Base-by-base conservation (phyloP, 345 rosid genomes). In the Capsella bursapastoris region DNA sequence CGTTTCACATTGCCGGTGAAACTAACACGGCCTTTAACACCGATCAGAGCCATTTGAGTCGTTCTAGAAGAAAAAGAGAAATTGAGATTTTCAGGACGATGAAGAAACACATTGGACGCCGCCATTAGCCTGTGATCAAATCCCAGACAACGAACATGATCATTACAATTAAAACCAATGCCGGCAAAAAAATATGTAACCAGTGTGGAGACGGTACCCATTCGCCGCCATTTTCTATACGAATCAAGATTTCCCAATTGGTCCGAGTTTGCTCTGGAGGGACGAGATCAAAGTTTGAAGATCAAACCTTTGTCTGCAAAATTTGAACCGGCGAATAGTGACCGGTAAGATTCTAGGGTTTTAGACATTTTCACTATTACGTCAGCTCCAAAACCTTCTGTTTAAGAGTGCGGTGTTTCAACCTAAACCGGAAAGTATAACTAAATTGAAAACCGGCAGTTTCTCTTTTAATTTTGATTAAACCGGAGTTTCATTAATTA, bases 91-190 rank as follows among this genome's bases (percentile, higher is more conserved):
- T 14, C 29, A 56, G 57, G 31, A 6, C 57, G 66, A 53, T 76
- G 53, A 47, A 70, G 52, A 56, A 76, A 28, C 55, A 27, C 40
- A 77, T 10, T 71, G 15, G 76, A 64, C 6, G 72, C 2, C 41
- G 76, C 32, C 80, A 77, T 77, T 38, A 77, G 35, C 80, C 76
- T 71, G 71, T 70, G 50, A 70, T 48, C 45, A 60, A 49, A 61
- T 38, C 75, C 13, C 59, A 62, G 38, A 60, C 25, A 32, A 47
- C 4, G 47, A 18, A 18, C 22, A 18, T 18, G 22, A 18, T 18
- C 22, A 18, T 18, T 18, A 18, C 22, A 18, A 18, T 18, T 18
- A 18, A 18, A 15, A 49, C 2, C 12, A 59, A 37, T 48, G 29
- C 4, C 12, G 5, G 13, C 60, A 22, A 3, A 71, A 49, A 37